A percentile compares a stretch with the other conserved stretches of the same genome.
Conservation (phyloP, 2,329 filamentous ascomycete genomes). For the Dendrostoma leiphaemia region DNA sequence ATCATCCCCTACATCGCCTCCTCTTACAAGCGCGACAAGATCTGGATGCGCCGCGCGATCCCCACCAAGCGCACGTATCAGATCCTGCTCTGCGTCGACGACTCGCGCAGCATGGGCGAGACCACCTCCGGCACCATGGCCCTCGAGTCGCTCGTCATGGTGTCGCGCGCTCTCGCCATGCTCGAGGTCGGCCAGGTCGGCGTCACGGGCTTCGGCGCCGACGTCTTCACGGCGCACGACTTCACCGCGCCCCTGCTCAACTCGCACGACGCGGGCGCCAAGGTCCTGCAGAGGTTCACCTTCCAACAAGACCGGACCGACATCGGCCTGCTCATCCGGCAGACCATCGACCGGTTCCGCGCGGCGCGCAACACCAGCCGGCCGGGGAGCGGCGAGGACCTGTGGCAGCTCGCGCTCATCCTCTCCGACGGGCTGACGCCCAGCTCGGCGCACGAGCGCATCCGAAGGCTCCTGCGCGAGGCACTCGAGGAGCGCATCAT, state of each 20-base stretch:
- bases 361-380: slow-evolving; percentile 60
- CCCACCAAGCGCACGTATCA: slow-evolving; percentile 95
- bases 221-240: slow-evolving; percentile 80
- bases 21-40: slow-evolving; percentile 98
- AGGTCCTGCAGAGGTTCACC: slow-evolving; percentile 78
- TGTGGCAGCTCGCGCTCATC: slow-evolving; percentile 94
- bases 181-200: slow-evolving; percentile 93
- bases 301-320: slow-evolving; percentile 87
- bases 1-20: slow-evolving; percentile 99
- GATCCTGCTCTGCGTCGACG: slow-evolving; percentile 95
- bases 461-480: slow-evolving; percentile 78
- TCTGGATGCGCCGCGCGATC: slow-evolving; percentile 94
- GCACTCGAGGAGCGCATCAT: slow-evolving; percentile 94
- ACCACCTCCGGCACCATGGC: slow-evolving; percentile 73
- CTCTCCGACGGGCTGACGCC: slow-evolving; percentile 94
- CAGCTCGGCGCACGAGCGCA: slow-evolving; percentile 73
- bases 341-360: slow-evolving; percentile 79
- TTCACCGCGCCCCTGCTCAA: slow-evolving; percentile 82
- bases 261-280: slow-evolving; percentile 72
- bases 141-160: slow-evolving; percentile 90
- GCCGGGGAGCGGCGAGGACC: slow-evolving; percentile 55
- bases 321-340: slow-evolving; percentile 72
- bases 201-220: slow-evolving; percentile 83
- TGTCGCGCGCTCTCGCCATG: slow-evolving; percentile 83
- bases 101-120: slow-evolving; percentile 92